phyloP scores from a whole-genome alignment of 345 rosid genomes.

The Syzygium jambos region DNA sequence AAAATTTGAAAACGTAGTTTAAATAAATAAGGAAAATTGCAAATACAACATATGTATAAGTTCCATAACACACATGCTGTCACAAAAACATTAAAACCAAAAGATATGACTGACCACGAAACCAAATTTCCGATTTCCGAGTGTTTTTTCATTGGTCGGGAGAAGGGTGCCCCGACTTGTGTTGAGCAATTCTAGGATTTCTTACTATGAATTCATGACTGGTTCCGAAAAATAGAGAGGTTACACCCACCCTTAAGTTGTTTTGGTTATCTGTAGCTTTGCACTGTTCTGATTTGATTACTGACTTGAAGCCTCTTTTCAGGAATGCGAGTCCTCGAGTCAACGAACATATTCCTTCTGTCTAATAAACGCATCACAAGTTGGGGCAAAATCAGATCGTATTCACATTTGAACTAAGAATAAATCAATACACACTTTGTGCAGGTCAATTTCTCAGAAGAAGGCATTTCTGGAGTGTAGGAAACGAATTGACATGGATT shows the following conservation, averaged over 20 bases:
- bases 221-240: slow-evolving; percentile 68
- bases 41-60: not conserved
- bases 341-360: slow-evolving; percentile 56
- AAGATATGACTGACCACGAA: slow-evolving; percentile 43
- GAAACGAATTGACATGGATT: not conserved
- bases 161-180: slow-evolving; percentile 50
- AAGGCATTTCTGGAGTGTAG: not conserved
- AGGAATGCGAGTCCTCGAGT: slow-evolving; percentile 58
- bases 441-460: not conserved
- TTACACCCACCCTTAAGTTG: slow-evolving; percentile 43
- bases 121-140: slow-evolving; percentile 66
- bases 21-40: not conserved
- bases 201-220: slow-evolving; percentile 57
- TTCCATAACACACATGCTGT: not conserved
- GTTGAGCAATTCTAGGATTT: slow-evolving; percentile 43
- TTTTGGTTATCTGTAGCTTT: slow-evolving; percentile 60
- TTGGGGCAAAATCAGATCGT: not conserved
- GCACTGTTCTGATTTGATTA: slow-evolving; percentile 55
- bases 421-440: not conserved
- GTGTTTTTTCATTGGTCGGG: slow-evolving; percentile 43
- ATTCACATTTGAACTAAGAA: not conserved
- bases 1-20: not conserved
- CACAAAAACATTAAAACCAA: not conserved
- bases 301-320: slow-evolving; percentile 62
- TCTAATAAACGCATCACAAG: slow-evolving; percentile 26